Percentiles rank a stretch among this genome's conserved stretches.
Evolutionary conservation across 805 yeast genomes (phyloP).

Genomic region (Metschnikowia matae): DNA sequence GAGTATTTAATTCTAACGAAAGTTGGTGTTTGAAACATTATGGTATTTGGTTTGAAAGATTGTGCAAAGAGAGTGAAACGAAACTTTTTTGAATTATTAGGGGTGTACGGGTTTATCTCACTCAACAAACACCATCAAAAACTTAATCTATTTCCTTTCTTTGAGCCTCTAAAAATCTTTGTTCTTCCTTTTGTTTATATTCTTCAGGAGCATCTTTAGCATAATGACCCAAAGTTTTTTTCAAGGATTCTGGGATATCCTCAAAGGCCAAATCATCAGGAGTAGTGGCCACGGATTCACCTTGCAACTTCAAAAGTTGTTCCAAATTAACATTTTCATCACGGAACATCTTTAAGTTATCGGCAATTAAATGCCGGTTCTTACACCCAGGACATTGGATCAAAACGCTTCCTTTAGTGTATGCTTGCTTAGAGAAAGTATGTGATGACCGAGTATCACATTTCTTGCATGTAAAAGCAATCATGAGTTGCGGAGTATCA

Average conservation of each 20-base stretch:
- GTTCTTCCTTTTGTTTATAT: conserved; percentile 16
- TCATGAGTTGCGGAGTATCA: conserved; percentile 76
- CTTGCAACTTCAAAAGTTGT: conserved; percentile 70
- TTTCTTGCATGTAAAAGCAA: conserved; percentile 89
- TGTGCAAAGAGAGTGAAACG: too few relatives aligned
- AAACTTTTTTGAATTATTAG: too few relatives aligned
- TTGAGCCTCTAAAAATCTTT: conserved; percentile 1
- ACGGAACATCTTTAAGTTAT: conserved; percentile 63
- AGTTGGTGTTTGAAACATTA: too few relatives aligned
- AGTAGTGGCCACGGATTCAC: conserved; percentile 64
- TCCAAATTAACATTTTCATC: conserved; percentile 75
- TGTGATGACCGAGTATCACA: conserved; percentile 84
- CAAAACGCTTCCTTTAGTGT: conserved; percentile 77
- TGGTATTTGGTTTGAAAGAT: too few relatives aligned
- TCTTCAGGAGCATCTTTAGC: conserved; percentile 66
- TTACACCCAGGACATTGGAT: conserved; percentile 91
- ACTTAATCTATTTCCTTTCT: not conserved
- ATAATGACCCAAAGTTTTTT: conserved; percentile 52
- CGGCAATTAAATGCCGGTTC: conserved; percentile 86
- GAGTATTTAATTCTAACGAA: too few relatives aligned
- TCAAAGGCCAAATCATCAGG: conserved; percentile 68
- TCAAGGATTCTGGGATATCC: conserved; percentile 58
- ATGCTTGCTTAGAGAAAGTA: conserved; percentile 89
- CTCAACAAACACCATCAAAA: too few relatives aligned
- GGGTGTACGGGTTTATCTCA: too few relatives aligned